Conservation (phyloP, 1,284 basidiomycete genomes). For the Rhodofomes roseus region DNA sequence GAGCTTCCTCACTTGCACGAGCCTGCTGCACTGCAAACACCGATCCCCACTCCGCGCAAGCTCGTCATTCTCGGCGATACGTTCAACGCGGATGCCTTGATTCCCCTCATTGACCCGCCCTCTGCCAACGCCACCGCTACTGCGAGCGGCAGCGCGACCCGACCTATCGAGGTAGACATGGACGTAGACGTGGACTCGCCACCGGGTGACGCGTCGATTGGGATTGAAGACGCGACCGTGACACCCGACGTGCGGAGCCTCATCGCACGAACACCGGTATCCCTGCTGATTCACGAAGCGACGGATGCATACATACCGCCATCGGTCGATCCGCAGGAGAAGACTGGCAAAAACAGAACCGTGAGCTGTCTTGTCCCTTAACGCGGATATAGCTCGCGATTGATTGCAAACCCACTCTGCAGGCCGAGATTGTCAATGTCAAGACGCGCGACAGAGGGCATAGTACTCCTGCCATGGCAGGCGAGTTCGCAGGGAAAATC, state of each 20-base stretch:
- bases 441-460: slow-evolving; percentile 72
- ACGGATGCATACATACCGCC: slow-evolving; percentile 78
- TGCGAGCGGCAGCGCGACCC: neutral
- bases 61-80: slow-evolving; percentile 64
- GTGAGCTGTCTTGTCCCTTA: neutral
- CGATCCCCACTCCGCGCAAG: slow-evolving; percentile 42
- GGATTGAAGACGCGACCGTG: neutral
- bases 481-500: slow-evolving; percentile 68
- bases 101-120: slow-evolving; percentile 50
- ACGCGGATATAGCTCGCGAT: neutral
- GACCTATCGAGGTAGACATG: slow-evolving; percentile 1
- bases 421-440: slow-evolving; percentile 42
- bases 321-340: slow-evolving; percentile 42
- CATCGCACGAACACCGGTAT: slow-evolving; percentile 12
- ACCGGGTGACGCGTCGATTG: neutral
- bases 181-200: neutral
- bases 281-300: slow-evolving; percentile 75
- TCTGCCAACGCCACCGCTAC: neutral
- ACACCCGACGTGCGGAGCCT: neutral
- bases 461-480: slow-evolving; percentile 82
- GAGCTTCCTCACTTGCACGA: slow-evolving; percentile 46
- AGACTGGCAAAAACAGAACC: slow-evolving; percentile 36
- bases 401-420: too few relatives aligned
- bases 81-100: slow-evolving; percentile 55
- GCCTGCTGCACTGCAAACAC: slow-evolving; percentile 27